Conservation (phyloP, 2,329 filamentous ascomycete species). For the Talaromyces pinophilus region DNA sequence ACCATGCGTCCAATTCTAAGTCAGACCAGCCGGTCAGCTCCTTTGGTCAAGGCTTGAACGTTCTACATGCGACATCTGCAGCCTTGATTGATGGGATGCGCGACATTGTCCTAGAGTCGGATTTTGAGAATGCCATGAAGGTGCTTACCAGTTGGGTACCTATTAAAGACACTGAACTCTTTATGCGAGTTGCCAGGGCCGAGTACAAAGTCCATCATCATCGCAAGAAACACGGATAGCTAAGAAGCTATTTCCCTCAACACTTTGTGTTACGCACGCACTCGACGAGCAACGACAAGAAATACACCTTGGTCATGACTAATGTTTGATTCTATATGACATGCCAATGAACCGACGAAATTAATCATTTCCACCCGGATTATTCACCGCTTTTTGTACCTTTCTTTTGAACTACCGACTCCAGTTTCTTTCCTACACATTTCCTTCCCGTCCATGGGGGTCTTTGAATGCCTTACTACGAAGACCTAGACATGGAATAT, state of each 20-base stretch:
- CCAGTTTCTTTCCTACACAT: not conserved
- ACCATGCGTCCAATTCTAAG: conserved; percentile 9
- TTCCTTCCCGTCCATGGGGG: not conserved
- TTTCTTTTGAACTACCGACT: not conserved
- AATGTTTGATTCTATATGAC: not conserved
- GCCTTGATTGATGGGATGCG: conserved; percentile 88
- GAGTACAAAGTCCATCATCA: conserved; percentile 72
- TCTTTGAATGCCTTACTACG: not conserved
- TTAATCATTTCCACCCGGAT: not conserved
- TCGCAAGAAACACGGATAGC: conserved; percentile 47
- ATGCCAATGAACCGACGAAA: not conserved
- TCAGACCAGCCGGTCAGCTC: conserved; percentile 28
- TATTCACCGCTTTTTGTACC: not conserved
- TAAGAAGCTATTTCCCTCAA: not conserved
- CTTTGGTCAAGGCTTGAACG: conserved; percentile 70
- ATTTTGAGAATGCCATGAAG: conserved; percentile 99
- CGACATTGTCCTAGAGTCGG: conserved; percentile 84
- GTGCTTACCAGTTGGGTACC: conserved; percentile 91
- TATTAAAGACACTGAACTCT: conserved; percentile 86
- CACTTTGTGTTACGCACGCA: not conserved
- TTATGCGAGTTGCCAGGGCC: conserved; percentile 85
- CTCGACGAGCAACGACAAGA: not conserved
- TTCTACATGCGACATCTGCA: conserved; percentile 85
- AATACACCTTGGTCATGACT: not conserved
- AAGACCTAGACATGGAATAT: not conserved